A percentile compares a stretch with the other conserved stretches of the same genome.
Evolutionary conservation across 2,329 filamentous ascomycete species (phyloP).

Genomic region (Leptographium radiaticola): DNA sequence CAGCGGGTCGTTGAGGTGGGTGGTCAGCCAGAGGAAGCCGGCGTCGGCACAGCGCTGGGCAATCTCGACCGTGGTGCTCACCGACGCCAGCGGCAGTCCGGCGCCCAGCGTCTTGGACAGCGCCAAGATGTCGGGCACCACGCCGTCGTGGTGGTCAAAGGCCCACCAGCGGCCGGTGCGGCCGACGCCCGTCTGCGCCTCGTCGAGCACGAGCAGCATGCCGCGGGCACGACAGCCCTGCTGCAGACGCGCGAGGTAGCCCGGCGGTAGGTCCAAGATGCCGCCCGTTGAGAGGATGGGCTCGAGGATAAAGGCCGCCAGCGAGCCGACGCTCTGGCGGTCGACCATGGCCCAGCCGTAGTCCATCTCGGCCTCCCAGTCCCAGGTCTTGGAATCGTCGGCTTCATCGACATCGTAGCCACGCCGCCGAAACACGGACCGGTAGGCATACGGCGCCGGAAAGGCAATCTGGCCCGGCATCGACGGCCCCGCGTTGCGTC

Average conservation of each 20-base stretch:
- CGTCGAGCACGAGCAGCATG: conserved; percentile 2
- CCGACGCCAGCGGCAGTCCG: conserved; percentile 29
- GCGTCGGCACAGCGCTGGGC: conserved; percentile 31
- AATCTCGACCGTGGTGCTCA: conserved; percentile 41
- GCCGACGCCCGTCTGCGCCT: conserved; percentile 1
- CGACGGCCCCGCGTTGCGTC: conserved; percentile 28
- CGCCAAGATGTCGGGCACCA: background rate
- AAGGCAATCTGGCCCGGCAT: conserved; percentile 45
- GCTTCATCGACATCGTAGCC: conserved; percentile 36
- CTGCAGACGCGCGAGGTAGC: conserved; percentile 29
- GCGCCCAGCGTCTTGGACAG: conserved; percentile 1
- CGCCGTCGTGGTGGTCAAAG: background rate
- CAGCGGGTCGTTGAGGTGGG: conserved; percentile 49
- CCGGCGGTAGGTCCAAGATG: conserved; percentile 39
- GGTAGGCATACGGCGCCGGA: conserved; percentile 47
- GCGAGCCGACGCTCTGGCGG: conserved; percentile 40
- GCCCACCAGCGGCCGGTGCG: conserved; percentile 1
- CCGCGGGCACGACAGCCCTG: background rate
- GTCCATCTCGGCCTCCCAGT: conserved; percentile 52
- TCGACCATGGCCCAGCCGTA: conserved; percentile 51
- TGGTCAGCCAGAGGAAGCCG: conserved; percentile 45
- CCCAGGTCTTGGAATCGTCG: conserved; percentile 13
- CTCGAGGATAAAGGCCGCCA: conserved; percentile 51
- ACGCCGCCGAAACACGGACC: conserved; percentile 43
- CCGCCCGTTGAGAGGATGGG: conserved; percentile 44